Conservation (phyloP, 306 rosid genomes). For the Fragaria nilgerrensis region DNA sequence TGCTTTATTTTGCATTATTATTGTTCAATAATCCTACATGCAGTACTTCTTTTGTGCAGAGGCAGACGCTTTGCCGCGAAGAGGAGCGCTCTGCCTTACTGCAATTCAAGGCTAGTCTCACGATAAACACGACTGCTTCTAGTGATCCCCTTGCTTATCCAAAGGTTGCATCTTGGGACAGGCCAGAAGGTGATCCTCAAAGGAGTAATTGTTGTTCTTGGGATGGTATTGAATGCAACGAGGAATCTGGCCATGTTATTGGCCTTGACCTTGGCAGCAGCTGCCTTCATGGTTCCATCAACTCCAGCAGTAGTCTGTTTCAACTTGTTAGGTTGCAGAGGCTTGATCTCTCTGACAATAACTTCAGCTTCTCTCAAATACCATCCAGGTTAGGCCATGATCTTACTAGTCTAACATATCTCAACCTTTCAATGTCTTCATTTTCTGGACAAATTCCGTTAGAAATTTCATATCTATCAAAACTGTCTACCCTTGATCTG, state of each 20-base stretch:
- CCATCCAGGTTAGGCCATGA: constrained; percentile 6
- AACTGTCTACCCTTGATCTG: neutral
- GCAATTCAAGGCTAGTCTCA: constrained; percentile 18
- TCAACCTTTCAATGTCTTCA: neutral
- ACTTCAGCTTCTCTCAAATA: constrained; percentile 27
- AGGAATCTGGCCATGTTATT: constrained; percentile 3
- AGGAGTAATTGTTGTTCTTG: constrained; percentile 12
- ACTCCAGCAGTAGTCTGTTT: constrained; percentile 17
- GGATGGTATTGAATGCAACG: constrained; percentile 16
- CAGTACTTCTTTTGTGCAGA: neutral
- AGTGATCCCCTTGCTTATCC: neutral
- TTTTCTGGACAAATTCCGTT: constrained; percentile 10
- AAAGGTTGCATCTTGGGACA: constrained; percentile 11
- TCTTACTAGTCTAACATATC: constrained; percentile 1
- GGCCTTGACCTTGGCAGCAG: constrained; percentile 21
- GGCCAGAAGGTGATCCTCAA: neutral
- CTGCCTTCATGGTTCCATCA: constrained; percentile 19
- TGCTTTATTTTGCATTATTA: neutral
- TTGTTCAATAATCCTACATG: neutral
- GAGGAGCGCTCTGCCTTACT: constrained; percentile 12
- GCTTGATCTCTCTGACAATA: constrained; percentile 21
- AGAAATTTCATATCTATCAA: constrained; percentile 2
- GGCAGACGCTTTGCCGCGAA: neutral
- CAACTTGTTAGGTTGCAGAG: constrained; percentile 7
- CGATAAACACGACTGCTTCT: neutral